A percentile compares a stretch with the other conserved stretches of the same genome.
Conservation (phyloP, 805 yeast genomes). For the Limtongia smithiae region DNA sequence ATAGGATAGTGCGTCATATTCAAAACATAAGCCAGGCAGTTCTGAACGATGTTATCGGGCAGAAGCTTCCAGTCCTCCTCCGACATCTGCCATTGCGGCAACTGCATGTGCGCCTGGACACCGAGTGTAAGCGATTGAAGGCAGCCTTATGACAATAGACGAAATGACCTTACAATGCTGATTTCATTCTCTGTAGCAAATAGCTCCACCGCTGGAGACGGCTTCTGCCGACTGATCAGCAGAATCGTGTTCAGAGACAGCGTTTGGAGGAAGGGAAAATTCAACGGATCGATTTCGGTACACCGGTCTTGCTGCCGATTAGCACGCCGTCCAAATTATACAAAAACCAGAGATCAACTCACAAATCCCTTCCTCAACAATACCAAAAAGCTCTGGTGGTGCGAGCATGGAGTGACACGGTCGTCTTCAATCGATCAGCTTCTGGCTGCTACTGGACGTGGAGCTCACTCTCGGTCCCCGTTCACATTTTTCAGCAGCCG, state of each 20-base stretch:
- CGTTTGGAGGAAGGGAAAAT: constrained; percentile 74
- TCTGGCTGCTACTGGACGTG: no score
- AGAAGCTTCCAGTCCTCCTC: constrained; percentile 70
- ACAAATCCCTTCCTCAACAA: constrained; percentile 81
- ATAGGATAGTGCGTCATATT: constrained; percentile 62
- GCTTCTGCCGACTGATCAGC: constrained; percentile 79
- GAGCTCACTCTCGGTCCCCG: no score
- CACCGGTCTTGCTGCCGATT: constrained; percentile 54
- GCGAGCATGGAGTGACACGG: no score
- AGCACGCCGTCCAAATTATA: neutral
- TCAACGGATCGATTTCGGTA: constrained; percentile 69
- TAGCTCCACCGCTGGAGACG: constrained; percentile 64
- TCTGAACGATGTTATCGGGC: constrained; percentile 59
- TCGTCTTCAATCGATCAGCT: no score
- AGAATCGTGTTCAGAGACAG: constrained; percentile 64
- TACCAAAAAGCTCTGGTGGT: constrained; percentile 89
- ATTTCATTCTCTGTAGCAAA: constrained; percentile 51
- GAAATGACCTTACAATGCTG: constrained; percentile 30
- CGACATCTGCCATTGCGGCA: constrained; percentile 31
- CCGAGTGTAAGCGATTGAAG: neutral
- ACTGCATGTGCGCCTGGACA: constrained; percentile 18
- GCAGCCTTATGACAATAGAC: neutral
- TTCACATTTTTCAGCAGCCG: no score
- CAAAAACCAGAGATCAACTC: constrained; percentile 20
- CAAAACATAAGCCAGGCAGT: constrained; percentile 62